Conservation (phyloP, 805 yeast species). For the Wickerhamomyces bovis region DNA sequence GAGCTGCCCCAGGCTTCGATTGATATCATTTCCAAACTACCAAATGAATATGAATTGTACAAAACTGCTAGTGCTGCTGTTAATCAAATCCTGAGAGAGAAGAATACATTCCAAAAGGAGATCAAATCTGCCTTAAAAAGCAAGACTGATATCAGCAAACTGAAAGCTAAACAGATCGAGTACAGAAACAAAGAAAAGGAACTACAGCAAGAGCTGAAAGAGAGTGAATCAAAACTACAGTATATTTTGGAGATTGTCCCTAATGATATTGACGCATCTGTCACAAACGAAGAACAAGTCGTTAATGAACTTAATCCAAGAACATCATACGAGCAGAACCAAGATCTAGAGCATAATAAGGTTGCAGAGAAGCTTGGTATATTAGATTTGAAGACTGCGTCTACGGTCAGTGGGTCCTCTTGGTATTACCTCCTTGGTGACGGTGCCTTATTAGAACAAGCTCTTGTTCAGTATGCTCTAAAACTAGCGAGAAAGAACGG, state of each 20-base stretch:
- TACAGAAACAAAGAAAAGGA: constrained; percentile 20
- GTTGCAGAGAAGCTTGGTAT: constrained; percentile 67
- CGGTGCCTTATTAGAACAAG: constrained; percentile 87
- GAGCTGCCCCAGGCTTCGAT: constrained; percentile 18
- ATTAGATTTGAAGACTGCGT: constrained; percentile 65
- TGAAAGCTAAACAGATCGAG: constrained; percentile 12
- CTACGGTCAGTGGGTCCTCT: constrained; percentile 71
- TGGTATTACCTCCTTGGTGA: constrained; percentile 83
- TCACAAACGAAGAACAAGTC: constrained; percentile 36
- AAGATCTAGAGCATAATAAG: constrained; percentile 50
- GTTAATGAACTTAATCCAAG: constrained; percentile 46
- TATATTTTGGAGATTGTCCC: constrained; percentile 51
- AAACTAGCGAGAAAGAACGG: constrained; percentile 60
- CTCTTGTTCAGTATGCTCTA: constrained; percentile 75
- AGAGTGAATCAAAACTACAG: constrained; percentile 32
- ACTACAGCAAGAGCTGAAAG: constrained; percentile 11
- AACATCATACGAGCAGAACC: constrained; percentile 22
- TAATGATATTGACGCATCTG: constrained; percentile 48
- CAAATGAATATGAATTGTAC: constrained; percentile 21
- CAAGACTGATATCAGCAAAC: constrained; percentile 7
- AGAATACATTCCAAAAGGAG: constrained; percentile 25
- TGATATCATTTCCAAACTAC: constrained; percentile 24
- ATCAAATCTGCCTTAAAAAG: constrained; percentile 21
- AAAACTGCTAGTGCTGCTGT: constrained; percentile 18
- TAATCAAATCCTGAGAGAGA: constrained; percentile 23